A percentile compares a stretch with the other conserved stretches of the same genome.
Conservation (phyloP, 2,329 filamentous ascomycete genomes). For the Davidsoniella australis region DNA sequence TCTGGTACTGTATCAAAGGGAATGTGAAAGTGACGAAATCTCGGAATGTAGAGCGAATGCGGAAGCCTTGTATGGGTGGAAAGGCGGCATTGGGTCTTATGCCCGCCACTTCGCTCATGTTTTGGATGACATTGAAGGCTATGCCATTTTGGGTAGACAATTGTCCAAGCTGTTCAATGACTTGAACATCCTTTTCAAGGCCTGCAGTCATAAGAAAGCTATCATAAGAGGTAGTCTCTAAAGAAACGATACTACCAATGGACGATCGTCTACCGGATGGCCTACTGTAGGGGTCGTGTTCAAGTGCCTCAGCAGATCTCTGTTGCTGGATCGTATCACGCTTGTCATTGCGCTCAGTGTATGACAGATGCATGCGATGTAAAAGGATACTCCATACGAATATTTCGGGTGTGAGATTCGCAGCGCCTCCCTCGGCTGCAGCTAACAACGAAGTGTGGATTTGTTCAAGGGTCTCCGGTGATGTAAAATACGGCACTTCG, state of each 20-base stretch:
- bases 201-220: constrained; percentile 35
- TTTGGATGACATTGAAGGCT: constrained; percentile 36
- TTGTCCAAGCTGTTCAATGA: constrained; percentile 33
- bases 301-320: constrained; percentile 38
- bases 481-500: constrained; percentile 43
- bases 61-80: constrained; percentile 39
- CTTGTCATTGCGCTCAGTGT: constrained; percentile 43
- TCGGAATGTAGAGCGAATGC: constrained; percentile 47
- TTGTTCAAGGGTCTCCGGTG: constrained; percentile 50
- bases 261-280: constrained; percentile 36
- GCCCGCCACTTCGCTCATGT: constrained; percentile 32
- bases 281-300: constrained; percentile 24
- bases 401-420: constrained; percentile 52
- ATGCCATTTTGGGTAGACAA: constrained; percentile 31
- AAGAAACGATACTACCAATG: constrained; percentile 43
- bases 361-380: constrained; percentile 48
- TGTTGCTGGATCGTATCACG: constrained; percentile 41
- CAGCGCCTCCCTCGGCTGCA: constrained; percentile 37
- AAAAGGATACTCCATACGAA: constrained; percentile 71
- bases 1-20: constrained; percentile 52
- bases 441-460: constrained; percentile 55
- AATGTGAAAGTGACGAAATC: constrained; percentile 54
- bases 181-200: constrained; percentile 33
- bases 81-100: constrained; percentile 29
- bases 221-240: constrained; percentile 42